Evolutionary conservation across 768 basidiomycete species (phyloP), one percentile per base, ranked within the genome.

Genomic region (Trametes gibbosa): DNA sequence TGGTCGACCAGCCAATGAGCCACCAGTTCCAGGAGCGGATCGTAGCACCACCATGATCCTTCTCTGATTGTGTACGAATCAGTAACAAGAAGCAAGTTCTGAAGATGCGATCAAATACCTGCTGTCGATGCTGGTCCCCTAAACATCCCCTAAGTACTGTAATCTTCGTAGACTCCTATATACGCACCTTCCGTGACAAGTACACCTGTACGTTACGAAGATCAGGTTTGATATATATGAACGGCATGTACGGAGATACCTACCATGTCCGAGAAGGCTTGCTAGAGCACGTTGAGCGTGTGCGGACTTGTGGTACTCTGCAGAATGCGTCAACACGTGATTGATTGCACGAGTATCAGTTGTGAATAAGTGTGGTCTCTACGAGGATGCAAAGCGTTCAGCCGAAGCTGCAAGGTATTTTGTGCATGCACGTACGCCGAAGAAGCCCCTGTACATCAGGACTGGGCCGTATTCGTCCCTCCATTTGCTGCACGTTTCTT

Each of bases 281-380:
- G 68, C 59, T 5, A 87, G 68, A 39, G 54, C 67, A 37, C 70
- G 74, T 12, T 81, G 75, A 2, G 72, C 64, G 0, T 67, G 60
- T 14, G 73, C 72, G 0, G 86, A 78, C 63, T 89, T 90, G 59
- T 83, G 80, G 61, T 86, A 90, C 32, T 76, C 73, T 19, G 78
- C 70, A 23, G 74, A 74, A 56, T 87, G 83, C 60, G 78, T 77
- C n/a, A 92, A 74, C 49, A 93, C 74, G 63, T 91, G 84, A 47
- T 80, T 79, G 40, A 92, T 35, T 0, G 88, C 89, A 32, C 82
- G 81, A 0, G 82, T 73, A 64, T 91, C 90, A 54, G 76, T 69
- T 0, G 62, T 63, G 27, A 55, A 63, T 5, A 66, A 50, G 13
- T 57, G 50, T 10, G 59, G 43, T 19, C 7, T 25, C 58, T 64